phyloP scores from a whole-genome alignment of 768 basidiomycete genomes.

The Lyophyllum decastes region DNA sequence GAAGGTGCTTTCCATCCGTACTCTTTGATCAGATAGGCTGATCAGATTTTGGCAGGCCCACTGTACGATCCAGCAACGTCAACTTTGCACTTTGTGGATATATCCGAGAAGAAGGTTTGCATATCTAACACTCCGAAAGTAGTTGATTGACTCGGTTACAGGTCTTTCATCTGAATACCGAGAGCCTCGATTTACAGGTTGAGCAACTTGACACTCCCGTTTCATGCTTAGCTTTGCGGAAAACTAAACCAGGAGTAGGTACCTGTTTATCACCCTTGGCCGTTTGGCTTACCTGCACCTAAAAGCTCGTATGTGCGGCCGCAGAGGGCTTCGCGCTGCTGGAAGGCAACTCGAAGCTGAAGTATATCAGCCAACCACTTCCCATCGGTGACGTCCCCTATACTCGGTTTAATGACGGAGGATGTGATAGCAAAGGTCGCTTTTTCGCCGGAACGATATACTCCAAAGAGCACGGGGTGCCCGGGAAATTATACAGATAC shows the following conservation, averaged over 20 bases:
- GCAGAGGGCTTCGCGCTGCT: conserved; percentile 56
- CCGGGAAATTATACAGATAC: conserved; percentile 60
- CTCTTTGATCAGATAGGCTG: conserved; percentile 12
- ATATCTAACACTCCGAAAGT: neutral
- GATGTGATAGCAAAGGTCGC: conserved; percentile 62
- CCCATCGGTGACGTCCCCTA: conserved; percentile 38
- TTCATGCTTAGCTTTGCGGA: conserved; percentile 58
- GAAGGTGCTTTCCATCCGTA: conserved; percentile 45
- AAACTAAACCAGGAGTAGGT: conserved; percentile 45
- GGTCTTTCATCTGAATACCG: conserved; percentile 55
- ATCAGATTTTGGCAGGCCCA: conserved; percentile 46
- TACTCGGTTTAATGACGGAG: conserved; percentile 72
- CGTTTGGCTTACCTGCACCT: neutral
- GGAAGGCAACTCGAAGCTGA: conserved; percentile 40
- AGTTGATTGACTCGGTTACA: conserved; percentile 19
- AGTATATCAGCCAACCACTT: conserved; percentile 55
- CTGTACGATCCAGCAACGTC: conserved; percentile 57
- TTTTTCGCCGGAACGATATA: conserved; percentile 69
- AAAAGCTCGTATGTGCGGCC: conserved; percentile 62
- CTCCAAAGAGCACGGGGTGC: conserved; percentile 47
- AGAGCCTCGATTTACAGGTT: conserved; percentile 36
- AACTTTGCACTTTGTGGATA: conserved; percentile 70
- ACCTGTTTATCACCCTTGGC: neutral
- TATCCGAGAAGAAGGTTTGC: conserved; percentile 51
- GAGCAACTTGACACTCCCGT: conserved; percentile 58